Conservation (phyloP, 2,329 filamentous ascomycete genomes). For the Elsinoe necatrix region DNA sequence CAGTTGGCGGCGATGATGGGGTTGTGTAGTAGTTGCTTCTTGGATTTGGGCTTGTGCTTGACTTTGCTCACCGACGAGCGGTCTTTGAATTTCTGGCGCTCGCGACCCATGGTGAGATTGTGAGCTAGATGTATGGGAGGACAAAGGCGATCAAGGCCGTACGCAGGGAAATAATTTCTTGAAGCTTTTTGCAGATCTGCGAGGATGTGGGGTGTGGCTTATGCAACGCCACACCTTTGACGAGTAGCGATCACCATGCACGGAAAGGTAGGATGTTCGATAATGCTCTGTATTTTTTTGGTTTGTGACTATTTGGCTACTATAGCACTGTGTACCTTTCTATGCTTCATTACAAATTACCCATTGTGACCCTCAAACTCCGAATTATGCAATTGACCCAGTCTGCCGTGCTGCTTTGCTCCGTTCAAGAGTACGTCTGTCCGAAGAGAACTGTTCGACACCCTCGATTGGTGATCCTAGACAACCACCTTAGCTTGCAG, state of each 20-base stretch:
- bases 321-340: background rate
- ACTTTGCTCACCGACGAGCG: conserved; percentile 38
- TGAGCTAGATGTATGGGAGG: background rate
- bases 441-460: background rate
- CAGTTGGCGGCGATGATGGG: conserved; percentile 69
- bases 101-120: conserved; percentile 57
- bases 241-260: no score
- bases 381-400: background rate
- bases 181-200: background rate
- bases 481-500: conserved; percentile 8
- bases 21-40: conserved; percentile 42
- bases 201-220: background rate
- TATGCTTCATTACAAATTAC: conserved; percentile 10
- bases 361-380: background rate
- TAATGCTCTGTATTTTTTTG: no score
- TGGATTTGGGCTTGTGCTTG: conserved; percentile 41
- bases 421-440: background rate
- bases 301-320: no score
- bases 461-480: background rate
- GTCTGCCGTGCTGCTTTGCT: background rate
- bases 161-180: background rate
- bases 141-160: background rate
- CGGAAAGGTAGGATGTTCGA: no score
- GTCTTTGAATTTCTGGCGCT: conserved; percentile 51
- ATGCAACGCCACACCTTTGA: background rate